Base-by-base conservation (phyloP, 495 filamentous ascomycete genomes). In the Penicillium pulvis region DNA sequence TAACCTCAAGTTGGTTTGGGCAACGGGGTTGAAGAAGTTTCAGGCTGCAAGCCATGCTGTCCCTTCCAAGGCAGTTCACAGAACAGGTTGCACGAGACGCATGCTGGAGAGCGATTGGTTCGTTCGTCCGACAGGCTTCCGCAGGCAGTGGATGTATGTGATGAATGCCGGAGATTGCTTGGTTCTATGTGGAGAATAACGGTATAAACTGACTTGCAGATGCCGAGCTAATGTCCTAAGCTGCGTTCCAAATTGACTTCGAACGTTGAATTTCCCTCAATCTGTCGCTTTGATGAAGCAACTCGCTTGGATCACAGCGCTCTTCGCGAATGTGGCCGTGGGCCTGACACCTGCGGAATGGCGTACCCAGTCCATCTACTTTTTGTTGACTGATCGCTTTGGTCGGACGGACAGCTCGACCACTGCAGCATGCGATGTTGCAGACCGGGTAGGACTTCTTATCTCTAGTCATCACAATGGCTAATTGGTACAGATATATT, bases 381-480 rank as follows among this genome's bases (percentile, higher is more conserved):
- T 90, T 69, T 77, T 90, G 39, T 69, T 93, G 20, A 91, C 88
- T 8, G 90, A 92, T 69, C 81, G 90, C 9, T 88, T 93, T 60
- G 89, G 85, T 20, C 86, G 85, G 16, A 79, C 81, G 4, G 79
- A 90, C 66, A 81, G 82, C 28, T 88, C 85, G n/a, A 88, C 83
- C 1, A 85, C 83, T 6, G 70, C 59, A 63, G 73, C 61, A 50
- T 83, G 80, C 60, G 71, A 85, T 69, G 68, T 79, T 4, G 71
- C 70, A 0, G 62, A 75, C 43, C 50, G 75, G 17, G 75, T 78
- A 56, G n/a, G 66, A 45, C 12, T 20, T 5, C 14, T 51, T 12
- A 39, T 33, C 14, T 1, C 16, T 14, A 16, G 1, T 19, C 4
- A 31, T n/a, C 26, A 2, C 10, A 26, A 35, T 39, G 6, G 39